These are phyloP conservation scores for Pugionium dolabratum DNA, from an alignment of 345 rosid species.

Conservation along the genomic window DNA sequence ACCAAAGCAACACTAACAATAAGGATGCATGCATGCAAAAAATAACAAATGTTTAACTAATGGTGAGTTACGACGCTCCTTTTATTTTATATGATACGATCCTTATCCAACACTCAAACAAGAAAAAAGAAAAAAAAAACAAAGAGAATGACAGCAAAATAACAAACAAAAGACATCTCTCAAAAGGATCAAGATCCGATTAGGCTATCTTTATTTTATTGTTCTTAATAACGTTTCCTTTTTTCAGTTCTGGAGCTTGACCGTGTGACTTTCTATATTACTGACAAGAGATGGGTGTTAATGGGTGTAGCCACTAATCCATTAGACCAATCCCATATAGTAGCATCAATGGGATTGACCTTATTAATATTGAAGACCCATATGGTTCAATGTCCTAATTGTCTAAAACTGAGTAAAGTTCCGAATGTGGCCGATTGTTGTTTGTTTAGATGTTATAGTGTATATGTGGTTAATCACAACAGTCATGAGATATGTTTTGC, in stretches of 20 bases:
- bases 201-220: neutral
- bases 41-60: neutral
- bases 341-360: neutral
- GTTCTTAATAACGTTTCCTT: slow-evolving; percentile 15
- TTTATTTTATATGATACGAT: slow-evolving; percentile 31
- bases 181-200: slow-evolving; percentile 39
- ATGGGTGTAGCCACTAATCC: neutral
- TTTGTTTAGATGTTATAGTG: no score
- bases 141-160: slow-evolving; percentile 38
- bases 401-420: no score
- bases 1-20: no score
- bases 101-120: slow-evolving; percentile 34
- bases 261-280: slow-evolving; percentile 21
- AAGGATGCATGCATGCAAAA: neutral
- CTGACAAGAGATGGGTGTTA: neutral
- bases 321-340: neutral
- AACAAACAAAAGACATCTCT: slow-evolving; percentile 21
- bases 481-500: no score
- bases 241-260: slow-evolving; percentile 17
- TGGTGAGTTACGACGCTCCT: neutral
- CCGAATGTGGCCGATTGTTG: no score
- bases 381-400: no score
- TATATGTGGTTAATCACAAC: no score
- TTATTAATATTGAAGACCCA: neutral
- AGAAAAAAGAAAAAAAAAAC: slow-evolving; percentile 11